Percentiles rank a stretch among this genome's conserved stretches.
These are phyloP conservation scores for Helicocarpus griseus DNA, from an alignment of 2,329 filamentous ascomycete species.

Conservation along the genomic window DNA sequence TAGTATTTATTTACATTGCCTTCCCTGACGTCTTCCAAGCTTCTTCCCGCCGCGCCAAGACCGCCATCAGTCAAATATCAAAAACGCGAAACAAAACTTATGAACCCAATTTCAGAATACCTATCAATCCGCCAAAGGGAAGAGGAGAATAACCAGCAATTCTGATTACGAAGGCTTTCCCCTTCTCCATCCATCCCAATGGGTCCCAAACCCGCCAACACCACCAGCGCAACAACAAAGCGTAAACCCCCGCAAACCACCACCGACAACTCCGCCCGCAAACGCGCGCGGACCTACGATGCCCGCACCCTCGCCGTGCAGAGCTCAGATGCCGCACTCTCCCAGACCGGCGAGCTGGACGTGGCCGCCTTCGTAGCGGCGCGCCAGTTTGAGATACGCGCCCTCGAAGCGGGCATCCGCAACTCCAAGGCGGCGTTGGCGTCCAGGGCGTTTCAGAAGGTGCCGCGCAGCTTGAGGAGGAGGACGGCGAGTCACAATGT, in stretches of 20 bases:
- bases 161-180: not conserved
- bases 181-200: conserved; percentile 17
- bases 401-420: conserved; percentile 72
- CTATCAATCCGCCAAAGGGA: too few species aligned
- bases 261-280: conserved; percentile 20
- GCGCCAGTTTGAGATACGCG: conserved; percentile 80
- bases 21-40: not conserved
- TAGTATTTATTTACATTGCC: too few species aligned
- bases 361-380: conserved; percentile 74
- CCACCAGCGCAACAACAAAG: conserved; percentile 19
- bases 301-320: conserved; percentile 36
- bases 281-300: conserved; percentile 35
- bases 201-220: conserved; percentile 13
- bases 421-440: conserved; percentile 55
- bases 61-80: not conserved
- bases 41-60: not conserved
- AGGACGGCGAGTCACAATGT: conserved; percentile 93
- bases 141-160: too few species aligned
- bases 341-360: conserved; percentile 67
- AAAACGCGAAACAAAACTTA: too few species aligned
- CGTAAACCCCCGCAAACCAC: conserved; percentile 22
- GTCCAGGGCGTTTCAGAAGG: conserved; percentile 78
- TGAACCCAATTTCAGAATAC: too few species aligned
- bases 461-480: conserved; percentile 73
- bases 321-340: conserved; percentile 38